Conservation (phyloP, 768 basidiomycete species). For the Dioszegia crocea region DNA sequence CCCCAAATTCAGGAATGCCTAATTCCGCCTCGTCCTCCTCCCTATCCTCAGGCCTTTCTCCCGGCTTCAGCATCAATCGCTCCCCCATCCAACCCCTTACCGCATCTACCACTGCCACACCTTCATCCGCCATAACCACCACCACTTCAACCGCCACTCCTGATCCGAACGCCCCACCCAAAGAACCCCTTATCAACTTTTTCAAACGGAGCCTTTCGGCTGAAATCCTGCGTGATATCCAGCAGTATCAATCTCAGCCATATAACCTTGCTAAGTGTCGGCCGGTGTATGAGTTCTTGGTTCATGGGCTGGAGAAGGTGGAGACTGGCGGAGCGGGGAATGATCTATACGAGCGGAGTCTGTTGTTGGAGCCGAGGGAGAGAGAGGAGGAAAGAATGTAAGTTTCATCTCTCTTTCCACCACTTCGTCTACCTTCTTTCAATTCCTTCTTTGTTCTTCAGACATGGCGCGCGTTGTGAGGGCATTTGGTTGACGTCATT, state of each 20-base stretch:
- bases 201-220: slow-evolving; percentile 90
- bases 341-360: slow-evolving; percentile 67
- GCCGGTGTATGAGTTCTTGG: slow-evolving; percentile 68
- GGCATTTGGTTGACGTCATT: background rate
- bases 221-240: slow-evolving; percentile 95
- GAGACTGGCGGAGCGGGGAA: slow-evolving; percentile 36
- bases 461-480: background rate
- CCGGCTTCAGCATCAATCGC: background rate
- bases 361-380: slow-evolving; percentile 87
- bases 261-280: slow-evolving; percentile 76
- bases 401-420: slow-evolving; percentile 9
- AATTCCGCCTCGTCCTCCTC: slow-evolving; percentile 27
- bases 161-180: background rate
- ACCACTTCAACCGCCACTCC: background rate
- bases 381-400: slow-evolving; percentile 92
- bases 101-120: background rate
- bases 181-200: slow-evolving; percentile 72
- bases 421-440: background rate
- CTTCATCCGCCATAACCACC: slow-evolving; percentile 5
- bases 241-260: slow-evolving; percentile 86
- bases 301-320: slow-evolving; percentile 69
- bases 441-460: too few species aligned
- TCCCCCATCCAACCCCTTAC: slow-evolving; percentile 4
- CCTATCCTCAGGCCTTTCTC: slow-evolving; percentile 10
- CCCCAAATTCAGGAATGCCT: slow-evolving; percentile 13